phyloP scores from a whole-genome alignment of 1,284 basidiomycete genomes.

The Papiliotrema flavescens region DNA sequence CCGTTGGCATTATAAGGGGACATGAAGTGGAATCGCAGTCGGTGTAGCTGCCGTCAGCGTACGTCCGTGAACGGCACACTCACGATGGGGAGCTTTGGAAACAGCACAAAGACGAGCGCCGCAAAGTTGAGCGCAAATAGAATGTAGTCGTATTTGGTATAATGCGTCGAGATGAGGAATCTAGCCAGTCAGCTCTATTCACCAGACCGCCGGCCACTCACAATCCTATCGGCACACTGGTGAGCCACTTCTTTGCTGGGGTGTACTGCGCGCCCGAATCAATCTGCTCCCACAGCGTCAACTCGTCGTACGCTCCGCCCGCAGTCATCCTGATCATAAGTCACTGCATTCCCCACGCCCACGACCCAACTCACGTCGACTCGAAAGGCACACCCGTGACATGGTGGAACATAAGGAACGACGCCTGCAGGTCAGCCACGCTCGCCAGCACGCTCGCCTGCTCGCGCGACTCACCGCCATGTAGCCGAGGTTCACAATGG shows the following conservation, averaged over 20 bases:
- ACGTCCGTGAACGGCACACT: constrained; percentile 15
- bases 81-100: constrained; percentile 83
- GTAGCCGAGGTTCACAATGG: constrained; percentile 87
- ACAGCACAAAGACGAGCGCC: constrained; percentile 74
- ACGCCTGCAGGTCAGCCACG: constrained; percentile 58
- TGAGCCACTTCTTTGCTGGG: constrained; percentile 96
- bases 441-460: too few relatives aligned
- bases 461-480: constrained; percentile 65
- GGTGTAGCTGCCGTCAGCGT: constrained; percentile 39
- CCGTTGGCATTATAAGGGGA: constrained; percentile 20
- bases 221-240: constrained; percentile 85
- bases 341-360: neutral
- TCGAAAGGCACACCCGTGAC: constrained; percentile 97
- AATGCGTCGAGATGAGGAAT: constrained; percentile 95
- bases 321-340: constrained; percentile 49
- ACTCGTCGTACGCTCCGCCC: constrained; percentile 91
- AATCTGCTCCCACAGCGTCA: constrained; percentile 99
- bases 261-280: constrained; percentile 98
- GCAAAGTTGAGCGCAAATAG: constrained; percentile 88
- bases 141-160: constrained; percentile 91
- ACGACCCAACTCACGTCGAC: constrained; percentile 49
- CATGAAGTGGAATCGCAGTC: constrained; percentile 48
- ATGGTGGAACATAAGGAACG: constrained; percentile 98
- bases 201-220: constrained; percentile 53
- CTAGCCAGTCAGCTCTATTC: constrained; percentile 50